Base-by-base conservation (phyloP, 257 asterid species). In the Solanum pimpinellifolium region DNA sequence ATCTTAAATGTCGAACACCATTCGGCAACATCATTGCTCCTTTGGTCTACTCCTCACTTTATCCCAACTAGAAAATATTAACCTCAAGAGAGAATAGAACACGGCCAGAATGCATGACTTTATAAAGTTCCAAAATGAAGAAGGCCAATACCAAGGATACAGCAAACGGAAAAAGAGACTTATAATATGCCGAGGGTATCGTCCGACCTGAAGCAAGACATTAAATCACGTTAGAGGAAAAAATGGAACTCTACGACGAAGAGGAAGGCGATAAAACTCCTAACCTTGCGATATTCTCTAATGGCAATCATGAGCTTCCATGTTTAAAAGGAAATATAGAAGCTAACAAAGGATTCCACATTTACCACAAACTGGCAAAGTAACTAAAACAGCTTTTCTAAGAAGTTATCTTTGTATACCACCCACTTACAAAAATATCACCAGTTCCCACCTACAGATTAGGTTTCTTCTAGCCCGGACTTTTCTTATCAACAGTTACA, bases 121-220 rank as follows among this genome's bases (percentile, higher is more conserved):
- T 3, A 95, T 37, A 41, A 96, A 96, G 88, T 93, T 93, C 99
- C 98, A 96, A 91, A 96, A 96, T 33, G 98, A 95, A 21, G 98
- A 95, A n/a, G 99, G 99, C 98, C 99, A 96, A 87, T 93, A 95
- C 98, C 99, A 93, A 9, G 99, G 99, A 89, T 94, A 96, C 46
- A 96, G 89, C 87, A 95, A 76, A 75, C 96, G 92, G 89, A 96
- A 96, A 88, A 95, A 94, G 86, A 93, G 90, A 88, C 98, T 96
- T 74, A 96, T 96, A 23, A 95, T 88, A 86, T 95, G 96, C 86
- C 99, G 93, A 66, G 97, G 98, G 89, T 93, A 96, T 70, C 89
- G 89, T 41, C 99, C 98, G 37, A 96, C 96, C 98, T 95, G 95
- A 77, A 86, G 76, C 39, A 68, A 13, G 39, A 20, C 46, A 89